Conservation (phyloP, 495 filamentous ascomycete species). For the Penicillium diatomitis region DNA sequence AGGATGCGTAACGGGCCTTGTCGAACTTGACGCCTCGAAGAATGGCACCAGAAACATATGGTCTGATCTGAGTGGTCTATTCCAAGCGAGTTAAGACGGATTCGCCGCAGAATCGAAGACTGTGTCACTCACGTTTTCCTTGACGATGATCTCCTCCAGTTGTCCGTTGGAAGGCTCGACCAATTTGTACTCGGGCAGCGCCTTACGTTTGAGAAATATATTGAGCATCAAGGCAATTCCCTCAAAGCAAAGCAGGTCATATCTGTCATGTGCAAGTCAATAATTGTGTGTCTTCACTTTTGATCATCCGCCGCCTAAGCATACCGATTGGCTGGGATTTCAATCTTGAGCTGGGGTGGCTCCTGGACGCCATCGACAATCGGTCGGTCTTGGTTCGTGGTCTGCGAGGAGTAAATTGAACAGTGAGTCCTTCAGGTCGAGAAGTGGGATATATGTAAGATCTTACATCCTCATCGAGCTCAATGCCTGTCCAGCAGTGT, state of each 20-base stretch:
- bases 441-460: no score
- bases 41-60: constrained; percentile 78
- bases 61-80: constrained; percentile 69
- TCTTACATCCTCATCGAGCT: constrained; percentile 85
- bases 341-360: constrained; percentile 90
- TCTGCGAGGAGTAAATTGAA: constrained; percentile 28
- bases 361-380: constrained; percentile 72
- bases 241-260: constrained; percentile 98
- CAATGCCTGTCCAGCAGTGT: constrained; percentile 55
- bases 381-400: constrained; percentile 62
- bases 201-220: constrained; percentile 71
- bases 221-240: constrained; percentile 93
- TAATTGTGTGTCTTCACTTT: background rate
- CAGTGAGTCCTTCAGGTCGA: background rate
- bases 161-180: constrained; percentile 61
- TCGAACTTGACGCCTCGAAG: constrained; percentile 88
- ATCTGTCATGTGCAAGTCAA: constrained; percentile 43
- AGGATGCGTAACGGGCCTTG: constrained; percentile 82
- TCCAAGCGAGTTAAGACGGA: background rate
- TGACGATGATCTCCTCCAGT: constrained; percentile 69
- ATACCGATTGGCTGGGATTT: constrained; percentile 90
- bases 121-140: constrained; percentile 47
- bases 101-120: background rate
- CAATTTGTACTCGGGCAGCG: constrained; percentile 69
- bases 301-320: constrained; percentile 2